Conservation (phyloP, 2,329 filamentous ascomycete species). For the Microcera coccophila region DNA sequence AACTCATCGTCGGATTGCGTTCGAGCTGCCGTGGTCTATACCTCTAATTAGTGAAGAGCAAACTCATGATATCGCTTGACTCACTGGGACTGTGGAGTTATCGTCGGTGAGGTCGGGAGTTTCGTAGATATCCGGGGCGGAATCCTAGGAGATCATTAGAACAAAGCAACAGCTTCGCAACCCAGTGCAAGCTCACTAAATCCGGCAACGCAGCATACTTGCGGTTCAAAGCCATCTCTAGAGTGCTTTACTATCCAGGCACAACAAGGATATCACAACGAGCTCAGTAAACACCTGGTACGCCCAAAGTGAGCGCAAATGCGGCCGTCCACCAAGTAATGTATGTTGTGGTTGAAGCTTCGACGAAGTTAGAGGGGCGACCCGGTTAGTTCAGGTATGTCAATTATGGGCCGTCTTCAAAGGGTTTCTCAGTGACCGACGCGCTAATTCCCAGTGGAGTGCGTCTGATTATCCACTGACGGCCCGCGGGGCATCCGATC, state of each 20-base stretch:
- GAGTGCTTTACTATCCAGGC: neutral
- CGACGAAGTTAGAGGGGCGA: neutral
- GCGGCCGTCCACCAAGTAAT: too few relatives aligned
- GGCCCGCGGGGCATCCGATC: too few relatives aligned
- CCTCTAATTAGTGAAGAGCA: slow-evolving; percentile 20
- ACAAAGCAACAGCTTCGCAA: slow-evolving; percentile 4
- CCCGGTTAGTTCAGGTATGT: neutral
- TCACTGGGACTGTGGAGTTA: slow-evolving; percentile 76
- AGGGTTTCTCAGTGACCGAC: slow-evolving; percentile 7
- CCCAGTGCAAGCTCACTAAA: slow-evolving; percentile 50
- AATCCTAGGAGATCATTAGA: slow-evolving; percentile 58
- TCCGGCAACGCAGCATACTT: slow-evolving; percentile 82
- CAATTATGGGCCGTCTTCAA: too few relatives aligned
- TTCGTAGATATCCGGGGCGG: slow-evolving; percentile 92
- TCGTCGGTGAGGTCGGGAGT: slow-evolving; percentile 91
- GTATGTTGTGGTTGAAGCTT: neutral
- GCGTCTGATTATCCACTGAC: neutral
- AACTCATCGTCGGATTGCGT: slow-evolving; percentile 61
- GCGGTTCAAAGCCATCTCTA: slow-evolving; percentile 65
- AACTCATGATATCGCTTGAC: slow-evolving; percentile 27
- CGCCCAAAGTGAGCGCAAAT: too few relatives aligned
- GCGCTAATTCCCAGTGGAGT: neutral
- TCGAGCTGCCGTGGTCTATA: slow-evolving; percentile 51
- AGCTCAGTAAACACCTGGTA: too few relatives aligned
- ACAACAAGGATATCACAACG: too few relatives aligned